phyloP scores from a whole-genome alignment of 129 eudicot species.

The Flaveria trinervia region DNA sequence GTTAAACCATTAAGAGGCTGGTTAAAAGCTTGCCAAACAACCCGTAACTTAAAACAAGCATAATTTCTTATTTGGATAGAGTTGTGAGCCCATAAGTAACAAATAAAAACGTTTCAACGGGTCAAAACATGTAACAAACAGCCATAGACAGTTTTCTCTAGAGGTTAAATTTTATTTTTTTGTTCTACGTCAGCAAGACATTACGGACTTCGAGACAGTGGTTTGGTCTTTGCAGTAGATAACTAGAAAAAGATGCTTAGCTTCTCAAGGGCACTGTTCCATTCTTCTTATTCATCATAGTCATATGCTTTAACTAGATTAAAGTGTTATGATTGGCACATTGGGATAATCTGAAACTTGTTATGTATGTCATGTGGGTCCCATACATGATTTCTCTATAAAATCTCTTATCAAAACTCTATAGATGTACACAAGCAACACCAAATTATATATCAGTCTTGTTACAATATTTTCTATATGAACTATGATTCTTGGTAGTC shows the following conservation, averaged over 20 bases:
- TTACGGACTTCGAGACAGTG: no score
- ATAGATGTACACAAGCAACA: conserved; percentile 30
- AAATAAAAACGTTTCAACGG: no score
- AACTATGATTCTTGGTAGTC: conserved; percentile 52
- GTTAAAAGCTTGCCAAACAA: no score
- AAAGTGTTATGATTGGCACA: conserved; percentile 62
- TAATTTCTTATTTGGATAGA: no score
- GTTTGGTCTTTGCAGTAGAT: conserved; percentile 11
- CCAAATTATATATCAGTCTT: conserved; percentile 33
- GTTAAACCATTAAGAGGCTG: no score
- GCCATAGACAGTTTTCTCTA: no score
- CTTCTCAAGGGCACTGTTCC: conserved; percentile 78
- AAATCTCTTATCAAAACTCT: conserved; percentile 43
- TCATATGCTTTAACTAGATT: conserved; percentile 58
- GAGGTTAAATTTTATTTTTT: no score
- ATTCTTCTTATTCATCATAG: conserved; percentile 60
- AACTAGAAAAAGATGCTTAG: conserved; percentile 69
- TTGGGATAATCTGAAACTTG: conserved; percentile 60
- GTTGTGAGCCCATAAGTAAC: no score
- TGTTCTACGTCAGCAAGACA: no score
- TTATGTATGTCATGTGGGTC: conserved; percentile 52
- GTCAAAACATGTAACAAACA: no score
- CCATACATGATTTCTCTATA: conserved; percentile 58
- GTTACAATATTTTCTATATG: conserved; percentile 23
- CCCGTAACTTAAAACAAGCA: no score